Percentiles rank a stretch among this genome's conserved stretches.
These are phyloP conservation scores for Apiospora phragmitis DNA, from an alignment of 2,329 filamentous ascomycete species.

Conservation along the genomic window DNA sequence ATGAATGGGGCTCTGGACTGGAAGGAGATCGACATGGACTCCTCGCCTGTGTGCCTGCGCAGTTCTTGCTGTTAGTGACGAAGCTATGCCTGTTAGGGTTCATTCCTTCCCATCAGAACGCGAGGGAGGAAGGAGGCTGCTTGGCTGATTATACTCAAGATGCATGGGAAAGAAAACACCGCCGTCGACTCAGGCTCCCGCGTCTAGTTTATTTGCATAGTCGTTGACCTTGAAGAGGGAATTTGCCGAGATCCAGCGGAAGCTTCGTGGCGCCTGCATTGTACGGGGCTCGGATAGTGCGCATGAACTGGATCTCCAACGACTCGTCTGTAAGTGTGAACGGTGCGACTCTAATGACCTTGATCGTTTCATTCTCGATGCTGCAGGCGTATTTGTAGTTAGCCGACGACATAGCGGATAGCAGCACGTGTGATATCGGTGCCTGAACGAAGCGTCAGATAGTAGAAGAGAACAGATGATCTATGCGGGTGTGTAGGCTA, in stretches of 20 bases:
- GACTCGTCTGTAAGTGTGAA: background rate
- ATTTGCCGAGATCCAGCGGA: background rate
- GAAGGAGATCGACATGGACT: slow-evolving; percentile 43
- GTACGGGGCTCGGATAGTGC: background rate
- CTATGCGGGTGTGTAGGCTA: background rate
- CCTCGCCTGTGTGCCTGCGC: slow-evolving; percentile 27
- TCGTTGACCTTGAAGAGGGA: background rate
- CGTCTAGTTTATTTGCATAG: background rate
- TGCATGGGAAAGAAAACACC: background rate
- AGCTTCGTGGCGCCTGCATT: background rate
- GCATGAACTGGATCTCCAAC: background rate
- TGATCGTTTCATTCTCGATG: background rate
- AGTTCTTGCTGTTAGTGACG: background rate
- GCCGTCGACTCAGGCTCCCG: background rate
- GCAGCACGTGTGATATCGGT: background rate
- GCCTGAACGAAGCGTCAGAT: background rate
- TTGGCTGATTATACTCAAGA: background rate
- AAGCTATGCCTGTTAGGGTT: too few relatives aligned
- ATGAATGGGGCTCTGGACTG: slow-evolving; percentile 29
- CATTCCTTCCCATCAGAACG: too few relatives aligned
- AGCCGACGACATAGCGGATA: background rate
- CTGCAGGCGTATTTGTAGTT: background rate
- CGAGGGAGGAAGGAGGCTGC: background rate
- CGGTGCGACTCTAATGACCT: background rate
- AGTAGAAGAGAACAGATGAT: background rate